Base-by-base conservation (phyloP, 2,329 filamentous ascomycete genomes). In the Metarhizium rileyi region DNA sequence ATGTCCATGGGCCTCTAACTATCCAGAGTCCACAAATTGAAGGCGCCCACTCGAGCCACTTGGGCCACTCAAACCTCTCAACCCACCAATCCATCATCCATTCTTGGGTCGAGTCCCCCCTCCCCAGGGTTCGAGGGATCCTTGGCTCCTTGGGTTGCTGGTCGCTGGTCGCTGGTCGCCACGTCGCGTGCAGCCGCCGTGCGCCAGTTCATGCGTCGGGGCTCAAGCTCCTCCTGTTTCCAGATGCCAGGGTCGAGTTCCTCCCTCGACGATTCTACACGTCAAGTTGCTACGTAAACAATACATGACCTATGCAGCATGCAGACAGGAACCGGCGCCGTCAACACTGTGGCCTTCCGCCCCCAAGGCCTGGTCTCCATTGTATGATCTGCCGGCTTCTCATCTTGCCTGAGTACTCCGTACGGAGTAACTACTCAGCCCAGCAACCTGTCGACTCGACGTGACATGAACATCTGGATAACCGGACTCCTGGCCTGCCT, bases 151-250 rank as follows among this genome's bases (percentile, higher is more conserved):
- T 30, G 28, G 28, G 20, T 28, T 28, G 27, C 27, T 14, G 16
- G 5, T 33, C 16, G 30, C 30, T 33, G 12, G 30, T 28, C 27
- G 44, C 35, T 38, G 49, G 44, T 23, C 45, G 18, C 22, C 47
- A 33, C 30, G 30, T 33, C 30, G 7, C 30, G 12, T 18, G 12
- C 28, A 45, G 44, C 40, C 46, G 50, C 46, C 33, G 50, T 48
- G 46, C 35, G 45, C 42, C 46, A 33, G 33, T 48, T 51, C 30
- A 48, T 51, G 50, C 50, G 35, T 46, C 46, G 30, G 30, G 30
- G 30, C 30, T 33, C 30, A 33, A 33, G 30, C 30, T 33, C 30
- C 30, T 14, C 12, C n/a, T n/a, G n/a, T 33, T 14, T 33, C 30
- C 30, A 14, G 16, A 33, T 33, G 30, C 30, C 30, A 14, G 16